Conservation (phyloP, 1,284 basidiomycete genomes). For the Ustilago hordei region DNA sequence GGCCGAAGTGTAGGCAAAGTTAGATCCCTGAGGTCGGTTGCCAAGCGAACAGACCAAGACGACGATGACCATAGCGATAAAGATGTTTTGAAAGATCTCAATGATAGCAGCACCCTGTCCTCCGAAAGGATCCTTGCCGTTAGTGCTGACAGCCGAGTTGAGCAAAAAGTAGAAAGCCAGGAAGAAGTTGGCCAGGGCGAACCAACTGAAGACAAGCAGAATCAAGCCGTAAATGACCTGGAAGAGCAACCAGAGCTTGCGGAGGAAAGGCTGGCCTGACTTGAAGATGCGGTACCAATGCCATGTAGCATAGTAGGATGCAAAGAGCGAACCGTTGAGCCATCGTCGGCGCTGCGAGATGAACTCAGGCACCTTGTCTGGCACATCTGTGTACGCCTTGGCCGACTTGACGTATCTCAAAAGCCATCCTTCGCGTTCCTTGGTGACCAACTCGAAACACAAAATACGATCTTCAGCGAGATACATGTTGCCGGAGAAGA, state of each 20-base stretch:
- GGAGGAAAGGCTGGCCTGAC: slow-evolving; percentile 57
- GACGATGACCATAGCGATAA: slow-evolving; percentile 67
- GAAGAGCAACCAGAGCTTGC: slow-evolving; percentile 63
- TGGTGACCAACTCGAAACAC: slow-evolving; percentile 65
- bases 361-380: slow-evolving; percentile 63
- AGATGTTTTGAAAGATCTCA: slow-evolving; percentile 63
- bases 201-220: slow-evolving; percentile 65
- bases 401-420: slow-evolving; percentile 66
- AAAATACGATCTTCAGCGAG: slow-evolving; percentile 67
- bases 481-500: slow-evolving; percentile 67
- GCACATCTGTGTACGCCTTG: slow-evolving; percentile 67
- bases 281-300: slow-evolving; percentile 65
- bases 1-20: slow-evolving; percentile 59
- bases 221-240: slow-evolving; percentile 66
- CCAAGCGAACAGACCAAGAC: slow-evolving; percentile 67
- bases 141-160: slow-evolving; percentile 39
- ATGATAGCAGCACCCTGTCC: slow-evolving; percentile 58
- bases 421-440: slow-evolving; percentile 70
- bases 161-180: slow-evolving; percentile 65
- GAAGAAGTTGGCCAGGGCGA: slow-evolving; percentile 61
- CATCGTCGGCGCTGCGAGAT: slow-evolving; percentile 66
- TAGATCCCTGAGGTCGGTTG: slow-evolving; percentile 66
- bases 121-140: slow-evolving; percentile 42
- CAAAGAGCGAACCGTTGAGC: slow-evolving; percentile 67
- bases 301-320: slow-evolving; percentile 62